These are phyloP conservation scores for Globisporangium camurandrum DNA, from an alignment of 352 stramenopile genomes.

Conservation along the genomic window DNA sequence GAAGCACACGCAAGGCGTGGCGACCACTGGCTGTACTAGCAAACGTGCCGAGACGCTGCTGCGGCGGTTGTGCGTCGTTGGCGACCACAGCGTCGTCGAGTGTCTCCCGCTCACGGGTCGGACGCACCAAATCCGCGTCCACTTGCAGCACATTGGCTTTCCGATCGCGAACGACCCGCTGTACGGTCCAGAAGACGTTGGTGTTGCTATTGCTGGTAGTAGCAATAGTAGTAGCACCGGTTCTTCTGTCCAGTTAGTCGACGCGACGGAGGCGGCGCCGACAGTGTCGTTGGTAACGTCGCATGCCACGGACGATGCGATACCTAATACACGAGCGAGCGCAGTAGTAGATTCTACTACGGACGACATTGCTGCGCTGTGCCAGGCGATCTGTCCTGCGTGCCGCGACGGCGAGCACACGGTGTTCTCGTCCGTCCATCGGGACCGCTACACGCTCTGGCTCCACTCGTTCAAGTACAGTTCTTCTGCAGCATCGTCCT, in stretches of 20 bases:
- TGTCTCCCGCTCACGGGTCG: constrained; percentile 87
- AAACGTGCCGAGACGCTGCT: constrained; percentile 41
- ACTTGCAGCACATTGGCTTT: constrained; percentile 82
- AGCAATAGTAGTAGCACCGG: not conserved
- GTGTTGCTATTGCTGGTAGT: not conserved
- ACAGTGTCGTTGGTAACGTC: not conserved
- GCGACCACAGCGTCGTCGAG: constrained; percentile 71
- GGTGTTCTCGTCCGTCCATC: constrained; percentile 15
- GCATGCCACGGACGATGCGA: not conserved
- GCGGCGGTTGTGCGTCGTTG: constrained; percentile 11
- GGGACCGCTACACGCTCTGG: constrained; percentile 26
- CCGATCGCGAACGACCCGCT: constrained; percentile 94
- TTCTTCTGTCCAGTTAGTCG: not conserved
- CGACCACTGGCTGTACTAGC: not conserved
- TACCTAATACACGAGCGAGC: too few species aligned
- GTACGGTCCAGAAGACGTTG: constrained; percentile 55
- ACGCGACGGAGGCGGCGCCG: not conserved
- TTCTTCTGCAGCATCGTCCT: constrained; percentile 21
- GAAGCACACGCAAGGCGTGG: constrained; percentile 17
- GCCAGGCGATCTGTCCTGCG: constrained; percentile 12
- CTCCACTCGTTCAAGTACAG: constrained; percentile 53
- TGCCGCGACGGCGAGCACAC: constrained; percentile 10
- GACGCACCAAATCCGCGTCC: constrained; percentile 94
- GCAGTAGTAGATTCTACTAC: not conserved
- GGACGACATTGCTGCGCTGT: not conserved